Evolutionary conservation across 495 filamentous ascomycete species (phyloP).

Genomic region (Aspergillus indologenus): DNA sequence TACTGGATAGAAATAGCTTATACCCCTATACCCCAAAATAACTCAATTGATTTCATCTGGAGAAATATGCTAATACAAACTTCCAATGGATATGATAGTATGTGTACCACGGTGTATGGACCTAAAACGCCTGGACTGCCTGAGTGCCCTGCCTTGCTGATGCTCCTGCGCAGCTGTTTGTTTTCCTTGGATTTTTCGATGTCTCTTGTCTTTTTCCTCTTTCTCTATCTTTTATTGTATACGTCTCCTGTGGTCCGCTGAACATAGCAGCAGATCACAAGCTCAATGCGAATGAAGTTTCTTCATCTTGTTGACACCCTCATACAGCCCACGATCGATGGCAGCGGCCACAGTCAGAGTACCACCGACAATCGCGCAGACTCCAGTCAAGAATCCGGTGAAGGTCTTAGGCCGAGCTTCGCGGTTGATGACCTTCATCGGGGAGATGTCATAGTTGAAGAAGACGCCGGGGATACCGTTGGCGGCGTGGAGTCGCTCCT

Average conservation of each 20-base stretch:
- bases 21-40: too few relatives aligned
- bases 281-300: constrained; percentile 66
- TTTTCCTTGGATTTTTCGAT: constrained; percentile 1
- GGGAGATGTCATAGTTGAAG: constrained; percentile 98
- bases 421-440: constrained; percentile 99
- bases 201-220: constrained; percentile 4
- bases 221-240: not conserved
- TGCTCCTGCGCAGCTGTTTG: not conserved
- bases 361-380: constrained; percentile 92
- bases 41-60: not conserved
- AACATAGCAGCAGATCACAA: not conserved
- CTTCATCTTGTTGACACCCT: constrained; percentile 76
- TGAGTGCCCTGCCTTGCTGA: not conserved
- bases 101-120: constrained; percentile 2
- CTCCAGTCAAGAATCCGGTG: constrained; percentile 83
- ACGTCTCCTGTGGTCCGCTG: too few relatives aligned
- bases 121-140: constrained; percentile 17
- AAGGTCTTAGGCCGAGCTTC: constrained; percentile 86
- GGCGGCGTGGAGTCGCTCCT: constrained; percentile 80
- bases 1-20: too few relatives aligned
- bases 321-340: constrained; percentile 86
- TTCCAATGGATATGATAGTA: not conserved
- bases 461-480: constrained; percentile 97
- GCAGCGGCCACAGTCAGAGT: constrained; percentile 95
- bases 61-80: not conserved